Conservation (phyloP, 225 moss, liverwort and hornwort genomes). For the Anthoceros angustus region DNA sequence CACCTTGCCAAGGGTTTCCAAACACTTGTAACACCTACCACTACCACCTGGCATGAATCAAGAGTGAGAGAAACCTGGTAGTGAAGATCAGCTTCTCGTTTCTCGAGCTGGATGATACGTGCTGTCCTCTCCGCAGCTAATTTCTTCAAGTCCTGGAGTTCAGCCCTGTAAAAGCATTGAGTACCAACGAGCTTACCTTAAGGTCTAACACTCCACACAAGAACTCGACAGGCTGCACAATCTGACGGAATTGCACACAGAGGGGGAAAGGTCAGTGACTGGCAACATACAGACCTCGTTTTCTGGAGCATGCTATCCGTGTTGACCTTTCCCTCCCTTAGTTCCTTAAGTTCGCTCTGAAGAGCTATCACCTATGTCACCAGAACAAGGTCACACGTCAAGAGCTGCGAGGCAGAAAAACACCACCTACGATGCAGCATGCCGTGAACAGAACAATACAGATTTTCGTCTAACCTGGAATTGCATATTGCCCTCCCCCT, state of each 20-base stretch:
- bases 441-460: neutral
- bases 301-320: conserved; percentile 33
- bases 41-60: neutral
- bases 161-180: neutral
- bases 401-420: too few relatives aligned
- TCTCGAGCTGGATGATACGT: neutral
- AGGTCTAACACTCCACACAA: neutral
- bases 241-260: neutral
- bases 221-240: neutral
- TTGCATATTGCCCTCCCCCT: neutral
- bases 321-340: conserved; percentile 47
- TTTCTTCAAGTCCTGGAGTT: conserved; percentile 1
- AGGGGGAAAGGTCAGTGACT: neutral
- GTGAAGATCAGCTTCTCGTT: neutral
- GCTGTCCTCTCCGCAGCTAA: neutral
- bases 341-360: conserved; percentile 32
- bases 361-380: conserved; percentile 35
- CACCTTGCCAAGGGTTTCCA: neutral
- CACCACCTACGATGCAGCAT: too few relatives aligned
- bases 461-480: neutral
- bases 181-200: neutral
- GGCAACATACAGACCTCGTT: conserved; percentile 32
- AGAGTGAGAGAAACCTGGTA: neutral
- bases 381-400: neutral
- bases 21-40: neutral